Base-by-base conservation (phyloP, 768 basidiomycete genomes). In the Crucibulum laeve region DNA sequence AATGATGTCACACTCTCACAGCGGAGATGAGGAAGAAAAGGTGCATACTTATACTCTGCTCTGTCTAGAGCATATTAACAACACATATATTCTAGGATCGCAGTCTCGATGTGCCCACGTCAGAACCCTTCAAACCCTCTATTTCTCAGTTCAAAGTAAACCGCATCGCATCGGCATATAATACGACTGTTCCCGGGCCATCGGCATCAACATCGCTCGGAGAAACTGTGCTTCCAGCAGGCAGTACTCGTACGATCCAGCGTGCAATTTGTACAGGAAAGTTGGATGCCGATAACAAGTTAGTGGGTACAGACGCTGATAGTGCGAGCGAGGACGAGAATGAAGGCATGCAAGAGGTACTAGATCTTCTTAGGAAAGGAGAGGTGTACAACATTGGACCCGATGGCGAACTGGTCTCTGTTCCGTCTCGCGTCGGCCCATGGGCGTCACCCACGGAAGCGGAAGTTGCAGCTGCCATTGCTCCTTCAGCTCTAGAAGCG, bases 71-170 rank as follows among this genome's bases (percentile, higher is more conserved):
- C 48, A 1, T 46, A 45, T 30, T 32, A 22, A 48, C 25, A 4
- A 19, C 5, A 25, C 21, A 11, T 14, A 17, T 18, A 32, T 42
- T 34, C 8, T 48, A 79, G 77, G 67, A 71, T 10, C 62, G 70
- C 8, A 62, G 68, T 3, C 53, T 69, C 6, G 74, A 77, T 0
- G 64, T 72, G 15, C 65, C 68, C 7, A 58, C 71, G 1, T 53
- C 66, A 2, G 60, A 64, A 13, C 63, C 55, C 14, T 62, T 70
- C 33, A 83, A 77, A 54, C 69, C 77, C 5, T 53, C 70, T 0
- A 60, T 82, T 30, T 89, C 87, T 10, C 76, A 69, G 30, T 88
- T 89, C 60, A 88, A 78, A 56, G 75, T 80, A 1, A 73, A 65
- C 32, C 75, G 72, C 17, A 62, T 83, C 44, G 69, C 71, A 13